Evolutionary conservation across 2,329 filamentous ascomycete genomes (phyloP).

Genomic region (Ascochyta rabiei): DNA sequence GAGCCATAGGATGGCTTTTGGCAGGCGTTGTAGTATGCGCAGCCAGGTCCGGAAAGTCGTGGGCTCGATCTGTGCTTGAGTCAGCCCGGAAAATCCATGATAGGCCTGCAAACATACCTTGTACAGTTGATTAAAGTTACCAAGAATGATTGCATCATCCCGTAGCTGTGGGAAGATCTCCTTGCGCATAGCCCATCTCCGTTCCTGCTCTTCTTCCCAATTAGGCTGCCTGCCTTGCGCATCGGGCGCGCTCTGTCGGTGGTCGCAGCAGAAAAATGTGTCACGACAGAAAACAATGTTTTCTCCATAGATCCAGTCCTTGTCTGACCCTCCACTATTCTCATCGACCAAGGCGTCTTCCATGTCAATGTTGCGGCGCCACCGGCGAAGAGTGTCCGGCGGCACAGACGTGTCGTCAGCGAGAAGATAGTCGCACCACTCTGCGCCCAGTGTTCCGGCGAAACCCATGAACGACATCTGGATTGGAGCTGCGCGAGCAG

Average conservation of each 20-base stretch:
- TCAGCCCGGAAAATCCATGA: constrained; percentile 18
- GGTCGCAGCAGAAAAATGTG: constrained; percentile 98
- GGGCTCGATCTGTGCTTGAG: constrained; percentile 77
- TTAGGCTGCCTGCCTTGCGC: constrained; percentile 66
- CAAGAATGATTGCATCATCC: constrained; percentile 87
- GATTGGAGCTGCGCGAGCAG: constrained; percentile 89
- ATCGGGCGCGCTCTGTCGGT: constrained; percentile 85
- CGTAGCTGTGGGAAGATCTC: constrained; percentile 83
- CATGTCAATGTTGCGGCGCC: constrained; percentile 74
- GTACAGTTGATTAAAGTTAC: constrained; percentile 98
- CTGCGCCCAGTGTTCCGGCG: constrained; percentile 90
- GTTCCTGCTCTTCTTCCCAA: constrained; percentile 83
- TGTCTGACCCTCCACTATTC: constrained; percentile 70
- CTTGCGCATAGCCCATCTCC: constrained; percentile 91
- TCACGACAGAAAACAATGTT: constrained; percentile 94
- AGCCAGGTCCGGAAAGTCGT: constrained; percentile 96
- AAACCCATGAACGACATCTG: constrained; percentile 99
- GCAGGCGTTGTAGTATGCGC: constrained; percentile 82
- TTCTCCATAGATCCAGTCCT: constrained; percentile 93
- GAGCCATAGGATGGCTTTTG: constrained; percentile 91
- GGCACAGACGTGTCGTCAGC: constrained; percentile 90
- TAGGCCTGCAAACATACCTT: constrained; percentile 67
- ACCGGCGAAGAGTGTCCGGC: constrained; percentile 77
- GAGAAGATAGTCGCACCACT: constrained; percentile 98
- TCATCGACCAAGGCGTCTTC: constrained; percentile 68